These are phyloP conservation scores for Stephanodiscus minutulus DNA, from an alignment of 108 stramenopile species.

Conservation along the genomic window DNA sequence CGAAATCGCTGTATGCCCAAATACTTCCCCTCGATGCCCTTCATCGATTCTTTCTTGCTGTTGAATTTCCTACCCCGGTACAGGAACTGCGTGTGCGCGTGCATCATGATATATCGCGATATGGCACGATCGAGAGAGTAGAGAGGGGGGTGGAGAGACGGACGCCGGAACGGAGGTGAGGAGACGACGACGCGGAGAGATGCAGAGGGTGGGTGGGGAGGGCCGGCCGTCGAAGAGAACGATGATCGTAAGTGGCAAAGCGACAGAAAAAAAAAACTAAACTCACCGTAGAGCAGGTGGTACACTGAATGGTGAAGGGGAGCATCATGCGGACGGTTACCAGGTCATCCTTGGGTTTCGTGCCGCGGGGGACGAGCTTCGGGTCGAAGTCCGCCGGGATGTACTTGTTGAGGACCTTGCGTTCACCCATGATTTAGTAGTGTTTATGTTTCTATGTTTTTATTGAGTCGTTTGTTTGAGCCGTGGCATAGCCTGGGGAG, in stretches of 20 bases:
- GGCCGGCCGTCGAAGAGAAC: no score
- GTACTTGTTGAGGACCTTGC: conserved; percentile 97
- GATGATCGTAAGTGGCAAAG: no score
- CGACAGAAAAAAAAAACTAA: no score
- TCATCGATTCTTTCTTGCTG: conserved; percentile 89
- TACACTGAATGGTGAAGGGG: conserved; percentile 94
- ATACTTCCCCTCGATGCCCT: conserved; percentile 89
- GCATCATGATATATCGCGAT: no score
- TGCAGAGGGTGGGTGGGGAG: no score
- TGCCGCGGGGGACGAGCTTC: conserved; percentile 83
- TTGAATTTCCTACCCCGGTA: conserved; percentile 98
- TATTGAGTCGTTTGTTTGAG: no score
- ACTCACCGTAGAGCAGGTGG: conserved; percentile 74
- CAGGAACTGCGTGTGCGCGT: conserved; percentile 57
- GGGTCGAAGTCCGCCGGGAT: conserved; percentile 98
- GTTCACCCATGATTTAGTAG: conserved; percentile 92
- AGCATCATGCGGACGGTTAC: conserved; percentile 98
- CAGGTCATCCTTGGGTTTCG: conserved; percentile 83
- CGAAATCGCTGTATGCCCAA: conserved; percentile 92
- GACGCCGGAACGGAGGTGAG: no score
- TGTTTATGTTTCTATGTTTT: no score
- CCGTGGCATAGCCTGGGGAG: no score
- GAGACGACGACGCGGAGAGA: no score
- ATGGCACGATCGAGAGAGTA: no score
- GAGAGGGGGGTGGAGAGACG: no score